Conservation (phyloP, 305 asterid genomes). For the Fraxinus velutina region DNA sequence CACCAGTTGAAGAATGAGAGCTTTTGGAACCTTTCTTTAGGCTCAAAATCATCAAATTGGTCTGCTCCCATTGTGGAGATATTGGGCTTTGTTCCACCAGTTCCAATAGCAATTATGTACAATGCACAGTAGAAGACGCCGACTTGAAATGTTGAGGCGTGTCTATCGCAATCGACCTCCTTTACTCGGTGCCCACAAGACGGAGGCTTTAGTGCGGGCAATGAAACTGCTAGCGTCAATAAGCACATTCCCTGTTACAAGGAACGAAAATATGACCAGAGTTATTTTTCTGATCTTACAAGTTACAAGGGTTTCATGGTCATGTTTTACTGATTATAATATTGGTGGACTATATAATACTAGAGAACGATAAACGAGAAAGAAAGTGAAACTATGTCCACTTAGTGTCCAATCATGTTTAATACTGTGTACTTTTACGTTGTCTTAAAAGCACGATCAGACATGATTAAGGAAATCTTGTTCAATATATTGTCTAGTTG, state of each 20-base stretch:
- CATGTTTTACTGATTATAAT: not conserved
- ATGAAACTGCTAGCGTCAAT: slow-evolving; percentile 47
- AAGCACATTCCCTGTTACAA: slow-evolving; percentile 53
- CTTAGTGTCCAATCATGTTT: not conserved
- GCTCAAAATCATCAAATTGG: slow-evolving; percentile 5
- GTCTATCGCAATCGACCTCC: slow-evolving; percentile 33
- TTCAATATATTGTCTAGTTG: not conserved
- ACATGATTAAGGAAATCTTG: too few species aligned
- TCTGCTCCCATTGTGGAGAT: not conserved
- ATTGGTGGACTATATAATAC: not conserved
- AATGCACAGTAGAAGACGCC: slow-evolving; percentile 36
- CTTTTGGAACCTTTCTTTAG: not conserved
- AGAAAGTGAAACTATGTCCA: too few species aligned
- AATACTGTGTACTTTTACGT: not conserved
- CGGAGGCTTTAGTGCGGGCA: slow-evolving; percentile 46
- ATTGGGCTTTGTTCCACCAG: slow-evolving; percentile 11
- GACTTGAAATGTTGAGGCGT: slow-evolving; percentile 42
- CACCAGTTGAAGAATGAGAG: not conserved
- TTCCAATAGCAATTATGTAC: not conserved
- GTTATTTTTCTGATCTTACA: too few species aligned
- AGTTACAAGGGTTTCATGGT: not conserved
- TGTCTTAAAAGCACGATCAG: not conserved
- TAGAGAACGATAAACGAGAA: not conserved
- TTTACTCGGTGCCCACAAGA: slow-evolving; percentile 39
- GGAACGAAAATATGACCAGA: not conserved